These are phyloP conservation scores for Claviceps africana DNA, from an alignment of 2,329 filamentous ascomycete genomes.

Conservation along the genomic window DNA sequence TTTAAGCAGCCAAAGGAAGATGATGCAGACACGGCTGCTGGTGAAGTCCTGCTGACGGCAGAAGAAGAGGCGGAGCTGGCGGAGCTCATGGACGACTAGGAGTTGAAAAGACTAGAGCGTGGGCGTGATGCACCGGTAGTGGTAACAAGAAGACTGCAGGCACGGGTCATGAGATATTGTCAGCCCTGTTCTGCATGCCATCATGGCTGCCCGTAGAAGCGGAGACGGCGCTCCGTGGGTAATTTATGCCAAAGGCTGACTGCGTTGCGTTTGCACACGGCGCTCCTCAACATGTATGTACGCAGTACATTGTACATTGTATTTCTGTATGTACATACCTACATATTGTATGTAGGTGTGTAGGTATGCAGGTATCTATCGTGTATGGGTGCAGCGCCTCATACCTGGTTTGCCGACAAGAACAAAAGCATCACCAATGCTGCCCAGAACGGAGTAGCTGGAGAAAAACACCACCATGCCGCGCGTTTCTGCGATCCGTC, in stretches of 20 bases:
- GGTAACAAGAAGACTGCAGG: background rate
- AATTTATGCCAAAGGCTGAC: background rate
- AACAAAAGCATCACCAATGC: background rate
- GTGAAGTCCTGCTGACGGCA: slow-evolving; percentile 50
- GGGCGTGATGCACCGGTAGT: background rate
- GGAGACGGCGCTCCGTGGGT: background rate
- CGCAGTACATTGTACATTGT: too few relatives aligned
- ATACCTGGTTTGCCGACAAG: background rate
- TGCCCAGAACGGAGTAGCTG: background rate
- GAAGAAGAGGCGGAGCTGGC: slow-evolving; percentile 91
- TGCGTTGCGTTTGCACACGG: background rate
- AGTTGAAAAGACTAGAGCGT: too few relatives aligned
- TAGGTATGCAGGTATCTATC: too few relatives aligned
- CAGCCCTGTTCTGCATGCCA: background rate
- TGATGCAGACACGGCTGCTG: slow-evolving; percentile 27
- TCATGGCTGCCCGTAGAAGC: background rate
- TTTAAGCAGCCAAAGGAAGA: slow-evolving; percentile 32
- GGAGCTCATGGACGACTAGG: slow-evolving; percentile 66
- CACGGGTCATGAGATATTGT: background rate
- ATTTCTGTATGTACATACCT: too few relatives aligned
- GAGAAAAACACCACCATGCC: background rate
- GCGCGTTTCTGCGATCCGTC: background rate
- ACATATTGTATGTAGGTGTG: too few relatives aligned
- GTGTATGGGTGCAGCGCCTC: background rate
- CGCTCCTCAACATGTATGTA: background rate